A percentile compares a stretch with the other conserved stretches of the same genome.
phyloP scores from a whole-genome alignment of 768 basidiomycete genomes.

The Lactifluus echinatus region DNA sequence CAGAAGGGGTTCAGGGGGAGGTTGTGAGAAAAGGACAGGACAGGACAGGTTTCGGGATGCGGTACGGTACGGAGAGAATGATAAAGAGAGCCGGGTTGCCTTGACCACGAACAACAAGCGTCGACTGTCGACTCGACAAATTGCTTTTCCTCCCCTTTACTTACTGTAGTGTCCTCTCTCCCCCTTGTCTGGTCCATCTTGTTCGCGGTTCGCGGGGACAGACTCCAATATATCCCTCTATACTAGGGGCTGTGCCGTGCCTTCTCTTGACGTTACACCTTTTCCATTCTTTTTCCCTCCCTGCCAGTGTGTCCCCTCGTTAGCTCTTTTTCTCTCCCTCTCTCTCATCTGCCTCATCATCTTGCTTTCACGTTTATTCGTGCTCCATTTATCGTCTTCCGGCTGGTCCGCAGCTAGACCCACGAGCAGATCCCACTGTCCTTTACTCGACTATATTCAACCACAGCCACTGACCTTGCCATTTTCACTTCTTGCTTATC shows the following conservation, averaged over 20 bases:
- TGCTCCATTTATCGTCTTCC: slow-evolving; percentile 23
- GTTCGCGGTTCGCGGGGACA: slow-evolving; percentile 13
- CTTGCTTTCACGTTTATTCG: slow-evolving; percentile 14
- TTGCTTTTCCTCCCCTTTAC: slow-evolving; percentile 9
- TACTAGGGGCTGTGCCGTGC: slow-evolving; percentile 7
- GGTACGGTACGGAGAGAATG: slow-evolving; percentile 16
- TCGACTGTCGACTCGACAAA: slow-evolving; percentile 22
- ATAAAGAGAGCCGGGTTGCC: slow-evolving; percentile 32
- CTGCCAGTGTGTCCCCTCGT: neutral
- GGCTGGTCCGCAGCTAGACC: slow-evolving; percentile 50
- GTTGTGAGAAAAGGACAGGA: slow-evolving; percentile 11
- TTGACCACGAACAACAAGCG: slow-evolving; percentile 41
- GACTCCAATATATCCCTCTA: slow-evolving; percentile 20
- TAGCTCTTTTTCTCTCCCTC: slow-evolving; percentile 1
- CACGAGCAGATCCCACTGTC: slow-evolving; percentile 15
- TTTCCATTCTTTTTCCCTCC: slow-evolving; percentile 19
- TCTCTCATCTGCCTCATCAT: slow-evolving; percentile 20
- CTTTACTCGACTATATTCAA: slow-evolving; percentile 15
- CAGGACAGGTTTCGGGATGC: slow-evolving; percentile 16
- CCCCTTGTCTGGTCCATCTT: slow-evolving; percentile 12
- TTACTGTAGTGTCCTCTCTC: slow-evolving; percentile 9
- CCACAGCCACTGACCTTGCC: slow-evolving; percentile 10
- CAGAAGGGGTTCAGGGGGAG: neutral
- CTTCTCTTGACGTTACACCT: slow-evolving; percentile 10
- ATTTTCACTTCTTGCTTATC: slow-evolving; percentile 12